These are phyloP conservation scores for Asparagopsis taxiformis DNA, from an alignment of 31 red algal genomes.

Conservation along the genomic window DNA sequence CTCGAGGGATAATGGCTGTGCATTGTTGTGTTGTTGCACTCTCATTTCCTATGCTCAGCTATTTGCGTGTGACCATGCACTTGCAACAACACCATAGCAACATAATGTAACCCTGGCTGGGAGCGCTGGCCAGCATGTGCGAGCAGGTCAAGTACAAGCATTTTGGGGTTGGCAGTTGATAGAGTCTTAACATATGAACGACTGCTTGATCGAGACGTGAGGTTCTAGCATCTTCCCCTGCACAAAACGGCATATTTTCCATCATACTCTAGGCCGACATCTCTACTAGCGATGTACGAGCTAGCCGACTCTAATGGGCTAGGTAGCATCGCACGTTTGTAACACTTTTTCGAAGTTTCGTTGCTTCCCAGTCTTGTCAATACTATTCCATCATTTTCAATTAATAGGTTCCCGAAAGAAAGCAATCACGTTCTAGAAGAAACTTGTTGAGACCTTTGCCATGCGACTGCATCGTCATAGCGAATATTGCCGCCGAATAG, in stretches of 20 bases:
- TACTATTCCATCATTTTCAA: neutral
- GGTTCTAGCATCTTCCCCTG: neutral
- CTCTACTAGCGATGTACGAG: neutral
- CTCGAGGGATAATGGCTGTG: conserved; percentile 6
- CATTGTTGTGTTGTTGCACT: too few species aligned
- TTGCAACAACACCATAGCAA: too few species aligned
- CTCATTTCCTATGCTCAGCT: too few species aligned
- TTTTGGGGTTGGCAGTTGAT: too few species aligned
- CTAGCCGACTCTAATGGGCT: neutral
- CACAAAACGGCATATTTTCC: neutral
- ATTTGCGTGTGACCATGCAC: too few species aligned
- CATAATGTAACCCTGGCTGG: too few species aligned
- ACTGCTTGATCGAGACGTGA: too few species aligned
- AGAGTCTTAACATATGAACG: too few species aligned
- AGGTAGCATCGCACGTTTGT: neutral
- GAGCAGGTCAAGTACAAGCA: too few species aligned
- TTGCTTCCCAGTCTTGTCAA: neutral
- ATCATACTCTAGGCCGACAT: neutral
- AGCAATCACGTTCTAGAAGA: neutral
- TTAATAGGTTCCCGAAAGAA: neutral
- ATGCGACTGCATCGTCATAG: conserved; percentile 79
- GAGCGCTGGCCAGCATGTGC: too few species aligned
- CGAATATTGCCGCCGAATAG: conserved; percentile 86
- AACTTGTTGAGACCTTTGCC: conserved; percentile 40
- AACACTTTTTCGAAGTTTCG: neutral